Evolutionary conservation across 768 basidiomycete genomes (phyloP).

Genomic region (Cytidiella melzeri): DNA sequence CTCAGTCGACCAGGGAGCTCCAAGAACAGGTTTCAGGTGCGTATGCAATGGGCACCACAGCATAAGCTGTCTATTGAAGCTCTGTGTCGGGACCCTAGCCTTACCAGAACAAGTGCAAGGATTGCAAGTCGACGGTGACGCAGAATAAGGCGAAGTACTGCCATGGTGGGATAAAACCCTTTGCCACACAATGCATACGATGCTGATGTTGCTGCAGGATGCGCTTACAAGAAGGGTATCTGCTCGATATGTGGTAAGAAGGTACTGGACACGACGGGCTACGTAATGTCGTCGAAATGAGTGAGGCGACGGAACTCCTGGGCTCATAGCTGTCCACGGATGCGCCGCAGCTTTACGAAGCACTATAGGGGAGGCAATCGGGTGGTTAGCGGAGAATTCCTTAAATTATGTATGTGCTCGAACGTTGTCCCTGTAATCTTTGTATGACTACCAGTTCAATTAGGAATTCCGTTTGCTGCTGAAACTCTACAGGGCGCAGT

Average conservation of each 20-base stretch:
- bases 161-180: conserved; percentile 52
- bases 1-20: conserved; percentile 62
- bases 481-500: too few species aligned
- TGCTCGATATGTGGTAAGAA: conserved; percentile 87
- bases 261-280: conserved; percentile 78
- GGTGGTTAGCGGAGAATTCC: too few species aligned
- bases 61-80: neutral
- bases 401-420: too few species aligned
- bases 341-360: too few species aligned
- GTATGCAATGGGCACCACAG: too few species aligned
- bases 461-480: too few species aligned
- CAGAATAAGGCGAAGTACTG: conserved; percentile 89
- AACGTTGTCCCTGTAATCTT: too few species aligned
- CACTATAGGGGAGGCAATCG: too few species aligned
- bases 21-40: conserved; percentile 72
- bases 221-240: conserved; percentile 81
- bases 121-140: conserved; percentile 77
- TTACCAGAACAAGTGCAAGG: conserved; percentile 82
- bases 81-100: conserved; percentile 40
- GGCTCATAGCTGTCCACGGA: too few species aligned
- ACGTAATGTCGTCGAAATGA: conserved; percentile 80
- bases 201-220: conserved; percentile 40
- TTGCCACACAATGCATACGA: neutral
- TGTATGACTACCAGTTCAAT: too few species aligned
- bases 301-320: too few species aligned